A percentile compares a stretch with the other conserved stretches of the same genome.
These are phyloP conservation scores for Phytomonas sp. DNA, from an alignment of 208 protist genomes.

Conservation along the genomic window DNA sequence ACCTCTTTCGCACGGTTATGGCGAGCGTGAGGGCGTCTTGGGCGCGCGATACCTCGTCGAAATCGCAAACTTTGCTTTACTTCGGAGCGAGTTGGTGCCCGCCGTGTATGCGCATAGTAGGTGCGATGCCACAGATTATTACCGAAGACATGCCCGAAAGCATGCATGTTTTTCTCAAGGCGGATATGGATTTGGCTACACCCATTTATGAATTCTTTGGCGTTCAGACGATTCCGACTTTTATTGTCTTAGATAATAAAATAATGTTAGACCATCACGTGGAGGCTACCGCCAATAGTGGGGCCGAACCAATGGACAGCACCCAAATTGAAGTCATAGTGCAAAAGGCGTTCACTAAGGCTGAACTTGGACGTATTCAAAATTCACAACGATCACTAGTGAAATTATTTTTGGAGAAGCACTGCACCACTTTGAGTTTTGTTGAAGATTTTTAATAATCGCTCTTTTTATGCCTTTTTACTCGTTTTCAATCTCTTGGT, in stretches of 20 bases:
- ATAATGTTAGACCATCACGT: constrained; percentile 12
- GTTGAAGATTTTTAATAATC: constrained; percentile 66
- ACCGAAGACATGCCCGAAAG: constrained; percentile 25
- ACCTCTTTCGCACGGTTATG: constrained; percentile 39
- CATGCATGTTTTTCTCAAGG: constrained; percentile 49
- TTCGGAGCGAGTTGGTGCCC: constrained; percentile 82
- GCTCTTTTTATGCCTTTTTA: background rate
- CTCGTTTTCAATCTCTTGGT: constrained; percentile 1
- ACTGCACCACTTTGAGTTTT: constrained; percentile 45
- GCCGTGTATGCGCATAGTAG: constrained; percentile 72
- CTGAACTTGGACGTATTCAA: constrained; percentile 58
- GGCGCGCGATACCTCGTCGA: constrained; percentile 4
- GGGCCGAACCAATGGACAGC: constrained; percentile 10
- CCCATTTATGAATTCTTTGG: constrained; percentile 63
- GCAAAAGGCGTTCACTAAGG: constrained; percentile 24
- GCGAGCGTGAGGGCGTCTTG: background rate
- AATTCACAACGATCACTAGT: constrained; percentile 55
- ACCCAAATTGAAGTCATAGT: constrained; percentile 8
- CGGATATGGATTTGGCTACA: constrained; percentile 72
- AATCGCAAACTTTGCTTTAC: constrained; percentile 46
- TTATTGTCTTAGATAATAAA: constrained; percentile 69
- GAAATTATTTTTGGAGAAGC: constrained; percentile 58
- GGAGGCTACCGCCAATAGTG: background rate
- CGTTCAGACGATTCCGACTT: constrained; percentile 71
- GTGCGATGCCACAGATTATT: constrained; percentile 43